A percentile compares a stretch with the other conserved stretches of the same genome.
Conservation (phyloP, 768 basidiomycete genomes). For the Pulveroboletus frians region DNA sequence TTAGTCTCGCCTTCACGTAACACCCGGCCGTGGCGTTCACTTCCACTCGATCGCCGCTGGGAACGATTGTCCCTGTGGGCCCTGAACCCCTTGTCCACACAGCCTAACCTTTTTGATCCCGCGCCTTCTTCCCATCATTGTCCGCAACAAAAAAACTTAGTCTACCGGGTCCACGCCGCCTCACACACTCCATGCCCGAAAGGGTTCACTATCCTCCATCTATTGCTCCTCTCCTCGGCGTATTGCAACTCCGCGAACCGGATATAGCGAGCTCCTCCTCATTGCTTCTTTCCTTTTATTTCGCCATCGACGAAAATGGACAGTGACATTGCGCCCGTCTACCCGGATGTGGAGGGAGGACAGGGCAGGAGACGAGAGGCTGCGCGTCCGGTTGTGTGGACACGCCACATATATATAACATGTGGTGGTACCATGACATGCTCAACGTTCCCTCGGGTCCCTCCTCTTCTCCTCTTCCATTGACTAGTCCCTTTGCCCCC, state of each 20-base stretch:
- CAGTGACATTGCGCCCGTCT: constrained; percentile 21
- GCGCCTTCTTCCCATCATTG: constrained; percentile 6
- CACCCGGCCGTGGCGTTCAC: neutral
- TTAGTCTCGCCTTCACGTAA: constrained; percentile 13
- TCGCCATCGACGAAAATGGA: constrained; percentile 20
- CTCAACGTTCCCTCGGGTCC: neutral
- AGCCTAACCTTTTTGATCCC: constrained; percentile 2
- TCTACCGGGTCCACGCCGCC: neutral
- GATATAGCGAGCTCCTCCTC: constrained; percentile 24
- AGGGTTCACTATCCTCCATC: neutral
- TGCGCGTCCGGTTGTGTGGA: constrained; percentile 16
- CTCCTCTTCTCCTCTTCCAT: neutral
- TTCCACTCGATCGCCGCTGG: neutral
- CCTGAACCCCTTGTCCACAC: neutral
- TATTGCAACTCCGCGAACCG: constrained; percentile 29
- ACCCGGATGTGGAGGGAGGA: constrained; percentile 17
- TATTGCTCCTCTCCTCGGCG: neutral
- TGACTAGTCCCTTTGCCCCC: neutral
- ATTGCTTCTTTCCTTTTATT: constrained; percentile 18
- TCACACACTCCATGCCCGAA: constrained; percentile 5
- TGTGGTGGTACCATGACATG: neutral
- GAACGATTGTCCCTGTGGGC: constrained; percentile 9
- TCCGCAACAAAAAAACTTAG: neutral
- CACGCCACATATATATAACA: constrained; percentile 21
- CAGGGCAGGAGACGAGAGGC: neutral